These are phyloP conservation scores for Penicillium verrucosum DNA, from an alignment of 2,329 filamentous ascomycete species.

Conservation along the genomic window DNA sequence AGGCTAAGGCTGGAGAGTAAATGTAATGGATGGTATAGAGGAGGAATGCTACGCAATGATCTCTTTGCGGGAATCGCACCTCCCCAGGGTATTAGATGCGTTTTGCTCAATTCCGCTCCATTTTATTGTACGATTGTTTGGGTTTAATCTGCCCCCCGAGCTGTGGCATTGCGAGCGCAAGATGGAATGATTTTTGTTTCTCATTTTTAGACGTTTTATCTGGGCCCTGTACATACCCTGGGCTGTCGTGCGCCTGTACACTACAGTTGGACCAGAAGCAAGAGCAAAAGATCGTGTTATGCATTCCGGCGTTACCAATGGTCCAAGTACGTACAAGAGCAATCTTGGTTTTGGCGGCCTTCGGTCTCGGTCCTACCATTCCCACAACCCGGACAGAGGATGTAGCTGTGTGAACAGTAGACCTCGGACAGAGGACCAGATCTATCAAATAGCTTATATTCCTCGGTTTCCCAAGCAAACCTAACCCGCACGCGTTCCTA, in stretches of 20 bases:
- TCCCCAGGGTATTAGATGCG: conserved; percentile 34
- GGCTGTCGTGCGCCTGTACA: conserved; percentile 40
- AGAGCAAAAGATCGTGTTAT: conserved; percentile 39
- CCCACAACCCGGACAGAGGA: neutral
- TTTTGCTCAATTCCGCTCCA: conserved; percentile 32
- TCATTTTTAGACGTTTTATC: conserved; percentile 40
- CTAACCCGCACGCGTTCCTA: conserved; percentile 30
- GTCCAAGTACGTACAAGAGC: conserved; percentile 3
- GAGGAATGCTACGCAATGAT: conserved; percentile 33
- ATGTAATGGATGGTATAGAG: conserved; percentile 23
- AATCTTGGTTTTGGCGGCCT: neutral
- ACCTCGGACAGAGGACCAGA: neutral
- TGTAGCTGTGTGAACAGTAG: conserved; percentile 4
- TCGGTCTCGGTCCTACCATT: neutral
- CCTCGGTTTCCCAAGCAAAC: neutral
- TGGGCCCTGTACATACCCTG: conserved; percentile 44
- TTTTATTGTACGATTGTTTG: conserved; percentile 45
- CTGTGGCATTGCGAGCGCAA: conserved; percentile 43
- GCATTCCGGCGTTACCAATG: conserved; percentile 28
- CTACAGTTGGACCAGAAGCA: conserved; percentile 37
- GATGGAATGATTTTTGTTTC: conserved; percentile 37
- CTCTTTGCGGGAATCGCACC: conserved; percentile 32
- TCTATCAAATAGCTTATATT: conserved; percentile 9
- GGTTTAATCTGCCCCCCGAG: conserved; percentile 38
- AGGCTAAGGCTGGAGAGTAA: conserved; percentile 55